Base-by-base conservation (phyloP, 352 stramenopile genomes). In the Globisporangium takayamanum region DNA sequence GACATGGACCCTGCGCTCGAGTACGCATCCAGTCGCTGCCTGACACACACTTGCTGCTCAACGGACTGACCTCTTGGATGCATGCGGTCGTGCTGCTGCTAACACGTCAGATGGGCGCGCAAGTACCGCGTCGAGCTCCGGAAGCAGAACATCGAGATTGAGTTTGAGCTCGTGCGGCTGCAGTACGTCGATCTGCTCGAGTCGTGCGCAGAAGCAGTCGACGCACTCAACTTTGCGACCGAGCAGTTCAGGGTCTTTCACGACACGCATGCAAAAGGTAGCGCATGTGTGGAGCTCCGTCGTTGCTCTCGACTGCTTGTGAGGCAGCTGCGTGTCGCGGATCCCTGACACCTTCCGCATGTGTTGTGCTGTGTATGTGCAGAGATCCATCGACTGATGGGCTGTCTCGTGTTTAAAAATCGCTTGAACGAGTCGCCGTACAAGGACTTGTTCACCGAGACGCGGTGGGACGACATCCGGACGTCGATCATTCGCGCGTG, bases 141-240 rank as follows among this genome's bases (percentile, higher is more conserved):
- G 22, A 59, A 53, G 26, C 67, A 88, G 20, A 62, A 76, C 20
- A 78, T 89, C 46, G 76, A 89, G 53, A 78, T 95, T 26, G 84
- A 94, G 62, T 95, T 94, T 63, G 76, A 93, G 55, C 64, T 95
- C 4, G 73, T 89, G n/a, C 75, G 83, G 1, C 71, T 94, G 49
- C 84, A 91, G 57, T 95, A 92, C 58, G 68, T 95, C 25, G 76
- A 90, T 36, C 66, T 87, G 18, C 70, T 92, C 25, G 78, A 89
- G 54, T 78, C 56, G 26, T 88, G 78, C 18, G 63, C 74, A 12
- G 69, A 88, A 18, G 79, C 85, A 22, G 77, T 89, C 67, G 81
- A 92, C 26, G 79, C 81, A 18, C 66, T 92, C 28, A 76, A 74
- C 48, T 82, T 92, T 30, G 81, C 81, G 3, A 78, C 74, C 11